phyloP scores from a whole-genome alignment of 1,284 basidiomycete species.

The Entoloma clypeatum region DNA sequence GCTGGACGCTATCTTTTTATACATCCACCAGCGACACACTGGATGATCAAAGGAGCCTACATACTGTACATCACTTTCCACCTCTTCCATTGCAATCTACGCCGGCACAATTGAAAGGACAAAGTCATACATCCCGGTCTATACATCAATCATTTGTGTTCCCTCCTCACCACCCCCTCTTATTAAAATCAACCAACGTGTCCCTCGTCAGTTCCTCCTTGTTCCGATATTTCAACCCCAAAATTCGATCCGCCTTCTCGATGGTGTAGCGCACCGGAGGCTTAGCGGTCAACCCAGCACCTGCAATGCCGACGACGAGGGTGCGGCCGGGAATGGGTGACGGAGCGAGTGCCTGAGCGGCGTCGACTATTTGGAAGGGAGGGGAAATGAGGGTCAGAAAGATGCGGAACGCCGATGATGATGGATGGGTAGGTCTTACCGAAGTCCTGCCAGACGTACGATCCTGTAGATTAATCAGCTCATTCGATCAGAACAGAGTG shows the following conservation, averaged over 20 bases:
- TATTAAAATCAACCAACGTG: slow-evolving; percentile 38
- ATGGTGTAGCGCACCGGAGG: slow-evolving; percentile 29
- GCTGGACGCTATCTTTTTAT: too few relatives aligned
- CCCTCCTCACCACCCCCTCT: slow-evolving; percentile 36
- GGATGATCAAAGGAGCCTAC: too few relatives aligned
- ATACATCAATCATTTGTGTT: too few relatives aligned
- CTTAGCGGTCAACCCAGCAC: slow-evolving; percentile 24
- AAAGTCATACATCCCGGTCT: too few relatives aligned
- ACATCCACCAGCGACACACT: too few relatives aligned
- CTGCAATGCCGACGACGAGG: slow-evolving; percentile 30
- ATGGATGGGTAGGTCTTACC: slow-evolving; percentile 4
- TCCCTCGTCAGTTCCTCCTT: slow-evolving; percentile 40
- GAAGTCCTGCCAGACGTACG: slow-evolving; percentile 21
- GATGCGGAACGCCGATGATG: too few relatives aligned
- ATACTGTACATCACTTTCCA: too few relatives aligned
- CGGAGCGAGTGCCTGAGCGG: slow-evolving; percentile 26
- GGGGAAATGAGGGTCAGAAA: too few relatives aligned
- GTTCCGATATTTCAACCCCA: slow-evolving; percentile 43
- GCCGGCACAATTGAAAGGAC: too few relatives aligned
- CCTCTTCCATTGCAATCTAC: too few relatives aligned
- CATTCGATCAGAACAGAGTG: not conserved
- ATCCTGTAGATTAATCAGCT: too few relatives aligned
- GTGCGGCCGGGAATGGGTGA: slow-evolving; percentile 23
- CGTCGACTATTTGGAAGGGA: too few relatives aligned
- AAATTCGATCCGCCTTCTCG: slow-evolving; percentile 36